Conservation (phyloP, 192 early-diverging fungal species). For the Podila horticola region DNA sequence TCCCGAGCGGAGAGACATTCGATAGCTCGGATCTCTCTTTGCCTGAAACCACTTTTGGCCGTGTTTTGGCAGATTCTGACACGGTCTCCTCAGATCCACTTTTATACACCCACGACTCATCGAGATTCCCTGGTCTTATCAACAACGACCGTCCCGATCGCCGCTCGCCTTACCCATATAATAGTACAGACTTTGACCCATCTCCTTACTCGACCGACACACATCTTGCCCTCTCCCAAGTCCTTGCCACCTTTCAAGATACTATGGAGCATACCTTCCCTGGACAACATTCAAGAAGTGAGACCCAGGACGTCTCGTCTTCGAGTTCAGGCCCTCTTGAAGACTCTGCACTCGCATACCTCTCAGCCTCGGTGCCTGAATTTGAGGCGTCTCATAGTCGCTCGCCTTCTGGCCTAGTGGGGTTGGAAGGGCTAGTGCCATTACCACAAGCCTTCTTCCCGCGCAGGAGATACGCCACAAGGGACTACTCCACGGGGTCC, state of each 20-base stretch:
- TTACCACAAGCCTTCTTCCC: slow-evolving; percentile 11
- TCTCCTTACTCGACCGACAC: slow-evolving; percentile 1
- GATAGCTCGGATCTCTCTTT: background rate
- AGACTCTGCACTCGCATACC: background rate
- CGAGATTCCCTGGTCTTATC: no score
- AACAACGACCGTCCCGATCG: background rate
- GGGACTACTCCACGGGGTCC: slow-evolving; percentile 37
- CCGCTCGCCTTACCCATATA: background rate
- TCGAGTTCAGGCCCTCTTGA: background rate
- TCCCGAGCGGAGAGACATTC: background rate
- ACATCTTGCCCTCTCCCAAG: slow-evolving; percentile 13
- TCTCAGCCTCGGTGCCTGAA: background rate
- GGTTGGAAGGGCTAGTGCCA: background rate
- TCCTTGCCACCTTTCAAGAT: slow-evolving; percentile 15
- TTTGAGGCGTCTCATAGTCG: background rate
- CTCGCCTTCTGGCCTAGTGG: no score
- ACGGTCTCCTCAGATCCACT: no score
- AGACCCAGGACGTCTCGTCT: no score
- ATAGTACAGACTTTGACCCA: background rate
- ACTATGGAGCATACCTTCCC: slow-evolving; percentile 5
- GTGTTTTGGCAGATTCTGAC: no score
- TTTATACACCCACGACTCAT: no score
- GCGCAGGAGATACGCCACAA: slow-evolving; percentile 37
- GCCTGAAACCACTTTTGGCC: no score
- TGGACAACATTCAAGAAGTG: background rate